Percentiles rank a stretch among this genome's conserved stretches.
These are phyloP conservation scores for Aspergillus sp. DNA, from an alignment of 2,329 filamentous ascomycete species.

Conservation along the genomic window DNA sequence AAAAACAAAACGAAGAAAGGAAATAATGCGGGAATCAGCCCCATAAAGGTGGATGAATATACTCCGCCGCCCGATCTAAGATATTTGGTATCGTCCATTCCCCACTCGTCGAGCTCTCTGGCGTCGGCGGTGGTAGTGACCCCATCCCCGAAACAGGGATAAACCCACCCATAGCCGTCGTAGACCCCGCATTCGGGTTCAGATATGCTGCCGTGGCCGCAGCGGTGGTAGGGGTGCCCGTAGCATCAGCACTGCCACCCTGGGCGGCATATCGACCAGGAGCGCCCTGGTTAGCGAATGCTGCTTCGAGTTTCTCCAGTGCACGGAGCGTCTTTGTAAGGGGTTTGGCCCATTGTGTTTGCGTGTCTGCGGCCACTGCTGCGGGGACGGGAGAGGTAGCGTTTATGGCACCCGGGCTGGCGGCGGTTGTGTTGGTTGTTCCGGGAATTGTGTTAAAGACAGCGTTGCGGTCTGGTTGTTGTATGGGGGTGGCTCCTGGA, in stretches of 20 bases:
- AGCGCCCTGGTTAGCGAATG: constrained; percentile 24
- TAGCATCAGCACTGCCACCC: not conserved
- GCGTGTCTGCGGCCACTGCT: constrained; percentile 24
- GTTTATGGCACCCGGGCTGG: constrained; percentile 20
- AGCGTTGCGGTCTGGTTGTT: not conserved
- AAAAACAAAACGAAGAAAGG: not conserved
- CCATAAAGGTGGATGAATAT: constrained; percentile 44
- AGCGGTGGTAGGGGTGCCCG: constrained; percentile 10
- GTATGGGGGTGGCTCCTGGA: constrained; percentile 8
- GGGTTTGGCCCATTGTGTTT: constrained; percentile 42
- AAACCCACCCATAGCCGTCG: constrained; percentile 1
- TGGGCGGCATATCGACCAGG: not conserved
- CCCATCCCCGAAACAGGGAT: constrained; percentile 11
- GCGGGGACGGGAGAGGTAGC: constrained; percentile 23
- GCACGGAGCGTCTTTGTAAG: constrained; percentile 41
- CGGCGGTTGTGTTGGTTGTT: constrained; percentile 20
- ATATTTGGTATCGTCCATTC: constrained; percentile 42
- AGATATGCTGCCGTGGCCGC: constrained; percentile 15
- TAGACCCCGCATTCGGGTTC: constrained; percentile 10
- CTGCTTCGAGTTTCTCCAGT: constrained; percentile 39
- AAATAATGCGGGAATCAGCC: constrained; percentile 13
- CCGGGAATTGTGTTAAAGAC: constrained; percentile 23
- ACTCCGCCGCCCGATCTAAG: constrained; percentile 42
- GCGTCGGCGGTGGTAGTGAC: constrained; percentile 40
- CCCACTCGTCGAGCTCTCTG: constrained; percentile 41